Evolutionary conservation across 2,329 filamentous ascomycete genomes (phyloP).

Genomic region (Hyphodiscus sp.): DNA sequence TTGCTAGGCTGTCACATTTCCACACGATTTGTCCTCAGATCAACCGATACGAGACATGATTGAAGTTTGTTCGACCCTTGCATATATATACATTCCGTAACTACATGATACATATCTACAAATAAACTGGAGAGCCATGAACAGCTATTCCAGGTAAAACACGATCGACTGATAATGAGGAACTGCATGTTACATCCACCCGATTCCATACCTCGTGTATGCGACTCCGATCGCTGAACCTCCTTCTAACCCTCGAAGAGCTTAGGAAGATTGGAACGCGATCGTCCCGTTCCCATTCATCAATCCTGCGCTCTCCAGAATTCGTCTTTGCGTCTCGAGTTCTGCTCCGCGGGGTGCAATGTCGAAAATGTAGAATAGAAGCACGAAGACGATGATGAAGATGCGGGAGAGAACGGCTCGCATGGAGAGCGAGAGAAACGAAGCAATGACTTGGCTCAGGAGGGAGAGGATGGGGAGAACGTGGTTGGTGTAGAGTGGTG

Average conservation of each 20-base stretch:
- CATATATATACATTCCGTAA: no score
- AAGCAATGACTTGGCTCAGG: slow-evolving; percentile 7
- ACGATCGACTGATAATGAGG: no score
- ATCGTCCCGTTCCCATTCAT: neutral
- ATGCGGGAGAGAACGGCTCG: slow-evolving; percentile 11
- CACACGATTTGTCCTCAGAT: no score
- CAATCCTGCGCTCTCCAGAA: slow-evolving; percentile 5
- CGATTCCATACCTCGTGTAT: neutral
- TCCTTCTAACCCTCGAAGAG: neutral
- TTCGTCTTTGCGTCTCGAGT: slow-evolving; percentile 1
- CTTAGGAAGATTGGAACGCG: neutral
- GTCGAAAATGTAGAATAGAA: slow-evolving; percentile 13
- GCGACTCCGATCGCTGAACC: neutral
- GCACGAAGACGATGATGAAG: slow-evolving; percentile 10
- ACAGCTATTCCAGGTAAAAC: no score
- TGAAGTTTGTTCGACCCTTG: no score
- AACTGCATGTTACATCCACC: no score
- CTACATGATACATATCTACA: no score
- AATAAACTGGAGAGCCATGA: no score
- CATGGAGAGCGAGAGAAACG: slow-evolving; percentile 12
- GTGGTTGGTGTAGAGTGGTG: slow-evolving; percentile 6
- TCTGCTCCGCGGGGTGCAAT: slow-evolving; percentile 5
- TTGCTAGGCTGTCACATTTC: no score
- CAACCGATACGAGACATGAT: no score
- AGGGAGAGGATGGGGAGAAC: slow-evolving; percentile 6